Conservation (phyloP, 2,329 filamentous ascomycete species). For the Penicillium polonicum region DNA sequence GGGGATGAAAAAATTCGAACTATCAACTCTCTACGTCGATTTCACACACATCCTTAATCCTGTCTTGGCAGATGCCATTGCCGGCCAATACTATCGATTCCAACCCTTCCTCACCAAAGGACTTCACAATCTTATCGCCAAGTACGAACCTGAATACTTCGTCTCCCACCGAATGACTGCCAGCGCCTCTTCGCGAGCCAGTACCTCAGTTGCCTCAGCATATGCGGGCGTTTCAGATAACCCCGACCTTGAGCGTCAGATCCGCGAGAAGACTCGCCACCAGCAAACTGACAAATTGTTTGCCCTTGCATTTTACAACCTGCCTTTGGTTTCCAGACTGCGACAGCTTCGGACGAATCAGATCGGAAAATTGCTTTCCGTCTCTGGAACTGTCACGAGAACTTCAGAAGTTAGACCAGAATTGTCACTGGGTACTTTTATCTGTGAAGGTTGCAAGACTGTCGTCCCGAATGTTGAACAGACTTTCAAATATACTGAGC, state of each 20-base stretch:
- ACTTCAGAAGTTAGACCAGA: slow-evolving; percentile 97
- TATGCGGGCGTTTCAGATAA: slow-evolving; percentile 63
- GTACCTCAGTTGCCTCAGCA: slow-evolving; percentile 60
- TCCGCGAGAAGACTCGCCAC: slow-evolving; percentile 71
- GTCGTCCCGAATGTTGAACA: slow-evolving; percentile 91
- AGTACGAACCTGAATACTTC: slow-evolving; percentile 93
- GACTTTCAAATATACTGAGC: slow-evolving; percentile 95
- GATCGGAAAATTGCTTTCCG: slow-evolving; percentile 89
- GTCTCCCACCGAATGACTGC: slow-evolving; percentile 84
- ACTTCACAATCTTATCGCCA: slow-evolving; percentile 88
- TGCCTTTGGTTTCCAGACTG: slow-evolving; percentile 81
- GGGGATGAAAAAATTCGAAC: slow-evolving; percentile 59
- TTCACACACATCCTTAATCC: slow-evolving; percentile 80
- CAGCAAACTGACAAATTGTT: slow-evolving; percentile 98
- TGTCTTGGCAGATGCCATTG: slow-evolving; percentile 79
- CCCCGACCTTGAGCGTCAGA: slow-evolving; percentile 53
- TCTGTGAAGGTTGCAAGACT: slow-evolving; percentile 81
- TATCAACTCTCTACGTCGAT: slow-evolving; percentile 67
- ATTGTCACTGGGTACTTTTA: slow-evolving; percentile 86
- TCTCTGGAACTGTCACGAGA: slow-evolving; percentile 93
- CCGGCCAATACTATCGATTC: slow-evolving; percentile 91
- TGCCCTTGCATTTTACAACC: slow-evolving; percentile 86
- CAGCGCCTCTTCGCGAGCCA: slow-evolving; percentile 64
- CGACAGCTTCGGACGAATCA: slow-evolving; percentile 83
- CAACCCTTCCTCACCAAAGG: slow-evolving; percentile 85